These are phyloP conservation scores for Hondaea fermentalgiana DNA, from an alignment of 108 stramenopile species.

Conservation along the genomic window DNA sequence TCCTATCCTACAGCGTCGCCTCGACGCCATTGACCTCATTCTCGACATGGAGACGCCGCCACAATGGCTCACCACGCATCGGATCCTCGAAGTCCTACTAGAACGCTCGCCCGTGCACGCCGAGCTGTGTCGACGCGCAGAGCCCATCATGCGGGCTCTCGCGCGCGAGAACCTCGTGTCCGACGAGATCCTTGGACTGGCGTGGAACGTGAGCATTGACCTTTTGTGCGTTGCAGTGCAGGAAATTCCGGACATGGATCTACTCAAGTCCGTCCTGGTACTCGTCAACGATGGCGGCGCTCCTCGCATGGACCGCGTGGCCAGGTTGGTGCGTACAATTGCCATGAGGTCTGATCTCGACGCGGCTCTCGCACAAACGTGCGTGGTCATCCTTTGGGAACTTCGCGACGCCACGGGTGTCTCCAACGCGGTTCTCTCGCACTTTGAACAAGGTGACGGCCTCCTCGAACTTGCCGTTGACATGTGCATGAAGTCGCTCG, in stretches of 20 bases:
- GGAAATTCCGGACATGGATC: neutral
- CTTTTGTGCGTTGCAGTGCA: neutral
- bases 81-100: neutral
- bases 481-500: neutral
- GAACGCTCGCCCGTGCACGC: neutral
- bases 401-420: neutral
- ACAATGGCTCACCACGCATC: neutral
- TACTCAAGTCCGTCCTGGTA: neutral
- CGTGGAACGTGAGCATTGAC: neutral
- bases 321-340: neutral
- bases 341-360: neutral
- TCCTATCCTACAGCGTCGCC: neutral
- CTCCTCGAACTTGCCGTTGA: neutral
- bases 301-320: neutral
- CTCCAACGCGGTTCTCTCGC: neutral
- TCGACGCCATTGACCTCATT: neutral
- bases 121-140: neutral
- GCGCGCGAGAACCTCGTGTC: neutral
- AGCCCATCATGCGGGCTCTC: neutral
- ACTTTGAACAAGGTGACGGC: neutral
- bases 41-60: neutral
- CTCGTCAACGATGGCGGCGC: neutral
- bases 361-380: neutral
- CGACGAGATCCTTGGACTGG: neutral
- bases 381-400: neutral